Evolutionary conservation across 257 asterid species (phyloP).

Genomic region (Nyctanthes arbortristis): DNA sequence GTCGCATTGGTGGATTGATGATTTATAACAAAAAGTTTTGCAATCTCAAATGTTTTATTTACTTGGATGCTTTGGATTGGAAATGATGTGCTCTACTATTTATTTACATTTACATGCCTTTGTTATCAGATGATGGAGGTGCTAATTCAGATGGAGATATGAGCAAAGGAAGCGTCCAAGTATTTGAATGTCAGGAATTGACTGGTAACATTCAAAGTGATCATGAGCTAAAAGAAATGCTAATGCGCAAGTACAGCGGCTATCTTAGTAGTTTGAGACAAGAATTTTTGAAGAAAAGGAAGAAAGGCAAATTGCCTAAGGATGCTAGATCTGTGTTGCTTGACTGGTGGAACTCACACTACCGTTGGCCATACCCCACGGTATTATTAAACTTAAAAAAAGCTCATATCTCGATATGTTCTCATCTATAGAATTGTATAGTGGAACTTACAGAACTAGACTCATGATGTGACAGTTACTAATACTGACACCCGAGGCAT

Average conservation of each 20-base stretch:
- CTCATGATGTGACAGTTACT: background rate
- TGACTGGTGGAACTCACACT: slow-evolving; percentile 84
- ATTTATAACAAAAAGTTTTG: too few relatives aligned
- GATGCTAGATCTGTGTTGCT: slow-evolving; percentile 58
- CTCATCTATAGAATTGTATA: too few relatives aligned
- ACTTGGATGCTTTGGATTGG: background rate
- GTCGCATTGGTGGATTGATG: background rate
- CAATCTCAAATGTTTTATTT: background rate
- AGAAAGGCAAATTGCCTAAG: slow-evolving; percentile 71
- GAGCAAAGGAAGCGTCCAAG: slow-evolving; percentile 42
- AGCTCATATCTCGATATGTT: too few relatives aligned
- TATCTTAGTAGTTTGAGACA: slow-evolving; percentile 61
- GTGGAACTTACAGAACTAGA: background rate
- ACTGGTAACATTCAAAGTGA: slow-evolving; percentile 28
- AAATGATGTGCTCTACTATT: background rate
- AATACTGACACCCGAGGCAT: too few relatives aligned
- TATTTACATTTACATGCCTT: background rate
- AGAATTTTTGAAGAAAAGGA: slow-evolving; percentile 70
- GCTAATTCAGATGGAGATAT: slow-evolving; percentile 47
- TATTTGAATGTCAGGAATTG: slow-evolving; percentile 32
- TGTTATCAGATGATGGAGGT: slow-evolving; percentile 47
- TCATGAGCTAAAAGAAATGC: slow-evolving; percentile 59
- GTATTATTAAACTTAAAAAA: slow-evolving; percentile 48
- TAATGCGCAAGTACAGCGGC: slow-evolving; percentile 76
- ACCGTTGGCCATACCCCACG: slow-evolving; percentile 95